These are phyloP conservation scores for Xylariomycetidae sp. DNA, from an alignment of 2,329 filamentous ascomycete genomes.

Conservation along the genomic window DNA sequence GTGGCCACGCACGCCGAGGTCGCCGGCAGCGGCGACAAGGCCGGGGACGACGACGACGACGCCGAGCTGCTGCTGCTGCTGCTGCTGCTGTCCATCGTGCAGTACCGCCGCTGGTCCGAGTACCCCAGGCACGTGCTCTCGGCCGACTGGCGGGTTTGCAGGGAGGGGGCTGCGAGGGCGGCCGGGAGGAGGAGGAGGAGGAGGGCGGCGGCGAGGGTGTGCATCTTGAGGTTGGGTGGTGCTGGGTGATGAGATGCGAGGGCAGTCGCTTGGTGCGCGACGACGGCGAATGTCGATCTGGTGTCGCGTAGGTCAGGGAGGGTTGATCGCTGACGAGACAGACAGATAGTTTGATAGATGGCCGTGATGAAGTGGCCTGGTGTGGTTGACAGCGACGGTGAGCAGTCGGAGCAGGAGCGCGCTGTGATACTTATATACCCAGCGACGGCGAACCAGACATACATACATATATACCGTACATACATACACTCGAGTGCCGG, in stretches of 20 bases:
- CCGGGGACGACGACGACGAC: conserved; percentile 3
- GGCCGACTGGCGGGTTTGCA: conserved; percentile 2
- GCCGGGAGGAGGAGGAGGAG: conserved; percentile 1
- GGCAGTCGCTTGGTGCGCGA: no score
- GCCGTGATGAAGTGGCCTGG: background rate
- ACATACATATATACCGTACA: no score
- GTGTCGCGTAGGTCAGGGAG: no score
- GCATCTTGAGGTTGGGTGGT: background rate
- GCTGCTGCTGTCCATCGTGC: conserved; percentile 14
- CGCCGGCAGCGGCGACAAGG: no score
- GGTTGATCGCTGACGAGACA: background rate
- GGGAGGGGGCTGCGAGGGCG: conserved; percentile 2
- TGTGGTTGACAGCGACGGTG: no score
- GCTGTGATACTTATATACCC: no score
- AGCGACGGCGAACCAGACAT: no score
- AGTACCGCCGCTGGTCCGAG: conserved; percentile 11
- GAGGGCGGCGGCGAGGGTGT: background rate
- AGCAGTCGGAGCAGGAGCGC: no score
- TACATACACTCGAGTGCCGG: no score
- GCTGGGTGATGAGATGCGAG: background rate
- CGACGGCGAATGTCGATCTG: no score
- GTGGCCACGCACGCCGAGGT: conserved; percentile 18
- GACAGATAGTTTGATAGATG: background rate
- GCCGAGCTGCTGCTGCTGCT: conserved; percentile 10
- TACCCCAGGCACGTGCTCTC: conserved; percentile 12